Conservation (phyloP, 257 asterid species). For the Ajuga chamaepitys region DNA sequence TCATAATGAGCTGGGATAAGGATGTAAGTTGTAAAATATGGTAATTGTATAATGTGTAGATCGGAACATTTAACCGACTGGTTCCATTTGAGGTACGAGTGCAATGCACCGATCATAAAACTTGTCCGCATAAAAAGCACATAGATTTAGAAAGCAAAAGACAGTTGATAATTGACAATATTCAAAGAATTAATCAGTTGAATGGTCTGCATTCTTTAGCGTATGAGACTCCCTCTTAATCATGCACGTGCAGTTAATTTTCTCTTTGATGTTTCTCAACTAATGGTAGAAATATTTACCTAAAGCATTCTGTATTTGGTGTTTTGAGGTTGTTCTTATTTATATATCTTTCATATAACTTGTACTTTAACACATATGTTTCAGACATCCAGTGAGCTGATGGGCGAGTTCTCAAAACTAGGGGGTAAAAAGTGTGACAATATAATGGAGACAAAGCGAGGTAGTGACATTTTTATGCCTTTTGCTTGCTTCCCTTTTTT, state of each 20-base stretch:
- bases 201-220: not conserved
- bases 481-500: not conserved
- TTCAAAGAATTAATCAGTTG: constrained; percentile 3
- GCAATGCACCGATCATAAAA: too few species aligned
- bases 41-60: too few species aligned
- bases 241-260: not conserved
- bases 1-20: too few species aligned
- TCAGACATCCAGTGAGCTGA: constrained; percentile 54
- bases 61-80: too few species aligned
- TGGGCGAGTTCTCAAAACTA: constrained; percentile 52
- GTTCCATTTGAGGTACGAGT: too few species aligned
- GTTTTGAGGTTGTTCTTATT: not conserved
- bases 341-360: constrained; percentile 1
- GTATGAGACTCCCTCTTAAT: not conserved
- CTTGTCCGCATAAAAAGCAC: too few species aligned
- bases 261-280: not conserved
- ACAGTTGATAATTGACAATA: not conserved
- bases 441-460: constrained; percentile 58
- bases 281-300: not conserved
- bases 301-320: not conserved
- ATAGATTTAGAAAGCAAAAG: not conserved
- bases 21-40: too few species aligned
- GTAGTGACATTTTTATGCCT: constrained; percentile 25
- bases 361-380: constrained; percentile 13
- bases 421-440: constrained; percentile 63